These are phyloP conservation scores for Colletotrichum horii DNA, from an alignment of 2,329 filamentous ascomycete species.

Conservation along the genomic window DNA sequence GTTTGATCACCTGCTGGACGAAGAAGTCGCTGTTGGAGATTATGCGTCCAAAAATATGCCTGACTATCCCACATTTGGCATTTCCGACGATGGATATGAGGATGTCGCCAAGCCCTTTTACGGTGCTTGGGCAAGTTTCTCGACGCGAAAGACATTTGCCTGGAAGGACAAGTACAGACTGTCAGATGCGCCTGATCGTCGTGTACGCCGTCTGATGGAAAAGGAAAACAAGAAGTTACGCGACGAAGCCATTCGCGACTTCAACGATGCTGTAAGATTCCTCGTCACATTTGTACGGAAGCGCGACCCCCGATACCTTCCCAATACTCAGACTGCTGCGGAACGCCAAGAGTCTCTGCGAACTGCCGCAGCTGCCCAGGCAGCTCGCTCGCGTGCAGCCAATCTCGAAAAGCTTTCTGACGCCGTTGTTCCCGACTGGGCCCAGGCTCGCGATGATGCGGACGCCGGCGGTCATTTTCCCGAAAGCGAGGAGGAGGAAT, in stretches of 20 bases:
- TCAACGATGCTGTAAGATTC: constrained; percentile 89
- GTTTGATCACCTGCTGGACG: constrained; percentile 80
- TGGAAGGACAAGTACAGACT: constrained; percentile 89
- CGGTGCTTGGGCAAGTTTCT: constrained; percentile 77
- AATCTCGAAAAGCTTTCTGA: constrained; percentile 76
- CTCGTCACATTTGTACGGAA: constrained; percentile 90
- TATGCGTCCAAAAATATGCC: constrained; percentile 66
- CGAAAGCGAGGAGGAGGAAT: constrained; percentile 56
- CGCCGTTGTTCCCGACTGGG: constrained; percentile 77
- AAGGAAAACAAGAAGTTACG: constrained; percentile 90
- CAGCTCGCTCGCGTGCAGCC: constrained; percentile 79
- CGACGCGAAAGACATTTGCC: constrained; percentile 82
- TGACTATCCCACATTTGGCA: constrained; percentile 84
- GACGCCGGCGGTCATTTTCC: constrained; percentile 60
- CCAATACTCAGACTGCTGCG: constrained; percentile 77
- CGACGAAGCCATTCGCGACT: constrained; percentile 83
- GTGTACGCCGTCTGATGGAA: constrained; percentile 84
- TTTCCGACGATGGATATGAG: constrained; percentile 77
- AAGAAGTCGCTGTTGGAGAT: constrained; percentile 78
- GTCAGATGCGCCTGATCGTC: constrained; percentile 86
- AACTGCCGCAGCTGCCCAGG: constrained; percentile 82
- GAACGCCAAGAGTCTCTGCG: constrained; percentile 81
- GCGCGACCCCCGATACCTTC: constrained; percentile 83
- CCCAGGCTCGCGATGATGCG: constrained; percentile 61
- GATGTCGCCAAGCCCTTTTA: constrained; percentile 82